Percentiles rank a stretch among this genome's conserved stretches.
Evolutionary conservation across 805 yeast species (phyloP).

Genomic region (Cephaloascus fragrans): DNA sequence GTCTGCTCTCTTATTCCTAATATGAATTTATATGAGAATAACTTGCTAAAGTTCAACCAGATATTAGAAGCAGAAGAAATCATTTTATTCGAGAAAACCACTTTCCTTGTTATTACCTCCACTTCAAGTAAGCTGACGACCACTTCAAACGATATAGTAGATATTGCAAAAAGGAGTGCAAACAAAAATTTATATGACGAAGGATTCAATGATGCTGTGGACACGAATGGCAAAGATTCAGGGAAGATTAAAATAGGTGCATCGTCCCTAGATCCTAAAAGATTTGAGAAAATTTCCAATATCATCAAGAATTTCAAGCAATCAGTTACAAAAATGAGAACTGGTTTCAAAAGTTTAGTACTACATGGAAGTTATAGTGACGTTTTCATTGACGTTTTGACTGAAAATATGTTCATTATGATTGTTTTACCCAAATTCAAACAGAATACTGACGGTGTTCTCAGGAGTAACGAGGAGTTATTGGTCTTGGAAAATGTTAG

Average conservation of each 20-base stretch:
- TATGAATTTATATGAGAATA: conserved; percentile 69
- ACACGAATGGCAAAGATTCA: conserved; percentile 6
- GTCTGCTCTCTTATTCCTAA: conserved; percentile 94
- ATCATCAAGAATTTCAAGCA: conserved; percentile 92
- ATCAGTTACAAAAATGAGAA: conserved; percentile 76
- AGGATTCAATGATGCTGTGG: neutral
- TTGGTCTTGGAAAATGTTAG: conserved; percentile 46
- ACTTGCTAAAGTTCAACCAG: conserved; percentile 61
- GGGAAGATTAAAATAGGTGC: conserved; percentile 5
- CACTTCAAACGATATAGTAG: neutral
- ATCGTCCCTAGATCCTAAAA: conserved; percentile 63
- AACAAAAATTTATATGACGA: neutral
- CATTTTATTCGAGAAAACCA: conserved; percentile 85
- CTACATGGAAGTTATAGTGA: conserved; percentile 48
- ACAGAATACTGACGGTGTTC: conserved; percentile 6
- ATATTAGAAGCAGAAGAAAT: conserved; percentile 82
- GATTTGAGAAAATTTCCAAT: conserved; percentile 90
- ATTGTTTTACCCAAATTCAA: conserved; percentile 40
- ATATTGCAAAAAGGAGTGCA: neutral
- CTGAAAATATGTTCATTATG: conserved; percentile 54
- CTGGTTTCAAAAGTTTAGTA: conserved; percentile 71
- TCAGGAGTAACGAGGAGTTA: conserved; percentile 27
- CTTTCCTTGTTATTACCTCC: conserved; percentile 73
- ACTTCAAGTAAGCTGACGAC: conserved; percentile 18
- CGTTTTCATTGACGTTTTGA: conserved; percentile 43